These are phyloP conservation scores for Helotiales sp. DNA, from an alignment of 2,329 filamentous ascomycete genomes.

Conservation along the genomic window DNA sequence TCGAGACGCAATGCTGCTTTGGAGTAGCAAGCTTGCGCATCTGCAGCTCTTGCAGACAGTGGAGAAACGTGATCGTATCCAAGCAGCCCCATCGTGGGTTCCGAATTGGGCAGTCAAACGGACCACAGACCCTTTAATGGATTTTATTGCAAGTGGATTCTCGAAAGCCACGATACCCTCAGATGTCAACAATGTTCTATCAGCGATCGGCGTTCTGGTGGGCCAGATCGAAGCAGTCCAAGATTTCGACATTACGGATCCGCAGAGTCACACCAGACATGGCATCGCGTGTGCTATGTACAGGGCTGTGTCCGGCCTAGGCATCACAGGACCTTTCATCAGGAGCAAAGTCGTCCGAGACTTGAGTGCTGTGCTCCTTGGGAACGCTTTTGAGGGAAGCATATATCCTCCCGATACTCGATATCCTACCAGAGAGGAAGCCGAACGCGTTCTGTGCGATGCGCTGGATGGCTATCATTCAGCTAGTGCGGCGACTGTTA, in stretches of 20 bases:
- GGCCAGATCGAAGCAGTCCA: not conserved
- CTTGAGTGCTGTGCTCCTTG: not conserved
- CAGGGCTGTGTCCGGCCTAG: not conserved
- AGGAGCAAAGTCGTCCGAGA: not conserved
- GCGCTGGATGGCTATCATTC: not conserved
- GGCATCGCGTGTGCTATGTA: not conserved
- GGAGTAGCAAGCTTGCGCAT: not conserved
- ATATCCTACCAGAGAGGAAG: not conserved
- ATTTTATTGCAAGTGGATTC: not conserved
- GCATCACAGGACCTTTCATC: not conserved
- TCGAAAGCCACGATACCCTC: not conserved
- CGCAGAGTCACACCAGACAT: not conserved
- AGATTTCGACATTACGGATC: not conserved
- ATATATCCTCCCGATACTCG: not conserved
- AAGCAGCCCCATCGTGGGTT: slow-evolving; percentile 5
- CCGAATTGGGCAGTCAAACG: slow-evolving; percentile 1
- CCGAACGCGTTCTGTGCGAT: not conserved
- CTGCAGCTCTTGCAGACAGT: not conserved
- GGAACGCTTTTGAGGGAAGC: not conserved
- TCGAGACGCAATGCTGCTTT: not conserved
- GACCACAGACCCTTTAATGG: not conserved
- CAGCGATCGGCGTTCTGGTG: not conserved
- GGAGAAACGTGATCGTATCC: not conserved
- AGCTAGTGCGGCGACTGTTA: not conserved
- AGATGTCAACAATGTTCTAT: not conserved